Conservation (phyloP, 2,329 filamentous ascomycete genomes). For the Ophiocordyceps unilateralis region DNA sequence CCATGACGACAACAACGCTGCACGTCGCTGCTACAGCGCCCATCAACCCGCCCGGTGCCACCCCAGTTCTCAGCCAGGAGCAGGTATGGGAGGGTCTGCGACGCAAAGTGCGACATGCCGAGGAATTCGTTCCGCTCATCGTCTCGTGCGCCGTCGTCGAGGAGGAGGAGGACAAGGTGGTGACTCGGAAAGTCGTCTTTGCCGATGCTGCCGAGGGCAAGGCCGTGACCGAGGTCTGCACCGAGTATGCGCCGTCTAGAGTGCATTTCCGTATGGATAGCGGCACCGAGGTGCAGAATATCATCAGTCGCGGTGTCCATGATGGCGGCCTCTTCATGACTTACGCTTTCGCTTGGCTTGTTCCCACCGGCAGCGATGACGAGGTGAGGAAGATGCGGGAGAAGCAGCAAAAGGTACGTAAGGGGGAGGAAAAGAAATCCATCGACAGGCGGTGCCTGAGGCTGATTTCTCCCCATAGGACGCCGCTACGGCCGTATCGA, state of each 20-base stretch:
- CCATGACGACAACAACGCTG: not conserved
- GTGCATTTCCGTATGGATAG: slow-evolving; percentile 14
- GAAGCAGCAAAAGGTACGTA: slow-evolving; percentile 8
- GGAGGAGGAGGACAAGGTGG: slow-evolving; percentile 2
- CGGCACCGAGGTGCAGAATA: slow-evolving; percentile 15
- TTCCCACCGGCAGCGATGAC: slow-evolving; percentile 7
- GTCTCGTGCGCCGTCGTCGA: not conserved
- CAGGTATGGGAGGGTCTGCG: not conserved
- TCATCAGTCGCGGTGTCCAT: slow-evolving; percentile 6
- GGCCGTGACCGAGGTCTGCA: slow-evolving; percentile 13
- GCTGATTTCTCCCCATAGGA: slow-evolving; percentile 4
- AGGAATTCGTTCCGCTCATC: not conserved
- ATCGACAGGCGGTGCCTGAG: not conserved
- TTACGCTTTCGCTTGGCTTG: slow-evolving; percentile 15
- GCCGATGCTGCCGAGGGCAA: slow-evolving; percentile 2
- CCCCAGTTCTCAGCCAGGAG: not conserved
- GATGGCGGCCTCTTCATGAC: slow-evolving; percentile 12
- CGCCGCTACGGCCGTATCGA: slow-evolving; percentile 10
- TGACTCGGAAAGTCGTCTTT: slow-evolving; percentile 8
- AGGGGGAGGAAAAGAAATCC: too few species aligned
- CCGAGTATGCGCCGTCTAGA: slow-evolving; percentile 10
- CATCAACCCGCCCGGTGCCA: not conserved
- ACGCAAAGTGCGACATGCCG: not conserved
- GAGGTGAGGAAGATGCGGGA: slow-evolving; percentile 6
- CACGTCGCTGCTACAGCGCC: not conserved